Evolutionary conservation across 208 protist species (phyloP), one percentile per base, ranked within the genome.

Genomic region (Trypanosomatidae sp.): DNA sequence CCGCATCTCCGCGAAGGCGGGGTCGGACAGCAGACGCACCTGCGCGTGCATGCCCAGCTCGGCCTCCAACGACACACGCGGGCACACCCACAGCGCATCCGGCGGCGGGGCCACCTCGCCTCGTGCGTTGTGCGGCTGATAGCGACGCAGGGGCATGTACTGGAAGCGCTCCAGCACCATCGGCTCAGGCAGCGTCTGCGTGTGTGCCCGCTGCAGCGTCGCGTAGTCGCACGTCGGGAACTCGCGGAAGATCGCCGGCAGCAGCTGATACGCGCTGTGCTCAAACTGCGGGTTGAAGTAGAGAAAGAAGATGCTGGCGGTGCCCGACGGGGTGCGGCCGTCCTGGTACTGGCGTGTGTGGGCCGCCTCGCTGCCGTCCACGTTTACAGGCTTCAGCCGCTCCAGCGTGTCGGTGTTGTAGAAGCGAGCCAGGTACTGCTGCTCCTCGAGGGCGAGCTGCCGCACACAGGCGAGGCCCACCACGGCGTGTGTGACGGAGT

Each of bases 41-140:
- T 69, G 76, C 19, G 64, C 62, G 49, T 80, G 76, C 70, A 76
- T 69, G 6, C 55, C 71, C 17, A 39, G 15, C 44, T 74, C 66
- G 19, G 49, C 33, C 66, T 70, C 53, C 36, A 82, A 10, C 36
- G 72, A 76, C 13, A 77, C 73, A 78, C 87, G 80, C 43, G 84
- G 92, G 71, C 82, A 86, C 19, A 96, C 80, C 93, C 93, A 97
- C n/a, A 95, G 69, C 15, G 91, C 93, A 7, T 88, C 71, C n/a
- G 93, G 93, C 22, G 92, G 71, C 0, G 83, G 71, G 13, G 89
- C 58, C 41, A 71, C 39, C 71, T 96, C 89, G 25, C 89, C 91
- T 25, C 85, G 68, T 0, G 79, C 70, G 76, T 91, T 91, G 71
- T 89, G 82, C 30, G 90, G 92, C 65, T 95, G 84, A 66, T 95